Percentiles rank a stretch among this genome's conserved stretches.
Evolutionary conservation across 306 rosid species (phyloP).

Genomic region (Rubus idaeus): DNA sequence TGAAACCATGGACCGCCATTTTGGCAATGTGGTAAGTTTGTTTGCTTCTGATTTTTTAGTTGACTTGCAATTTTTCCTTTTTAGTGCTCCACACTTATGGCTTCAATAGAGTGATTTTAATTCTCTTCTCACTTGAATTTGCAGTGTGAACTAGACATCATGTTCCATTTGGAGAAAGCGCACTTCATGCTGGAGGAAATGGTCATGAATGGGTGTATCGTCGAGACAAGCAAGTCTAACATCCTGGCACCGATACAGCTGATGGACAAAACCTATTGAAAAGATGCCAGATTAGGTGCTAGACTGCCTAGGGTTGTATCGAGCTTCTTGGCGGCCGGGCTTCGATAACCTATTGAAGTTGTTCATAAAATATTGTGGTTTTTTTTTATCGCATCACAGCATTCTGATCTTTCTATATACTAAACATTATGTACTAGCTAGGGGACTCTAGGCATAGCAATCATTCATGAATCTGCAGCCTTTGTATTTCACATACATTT

Average conservation of each 20-base stretch:
- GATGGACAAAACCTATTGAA: constrained; percentile 77
- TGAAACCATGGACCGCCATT: constrained; percentile 97
- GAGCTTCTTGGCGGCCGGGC: background rate
- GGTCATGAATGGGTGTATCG: constrained; percentile 94
- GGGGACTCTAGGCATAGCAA: background rate
- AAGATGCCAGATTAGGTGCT: background rate
- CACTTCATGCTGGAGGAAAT: constrained; percentile 98
- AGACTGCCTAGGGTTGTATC: background rate
- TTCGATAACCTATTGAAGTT: background rate
- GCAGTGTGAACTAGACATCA: constrained; percentile 98
- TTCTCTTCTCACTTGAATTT: constrained; percentile 17
- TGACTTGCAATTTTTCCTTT: constrained; percentile 2
- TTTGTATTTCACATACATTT: background rate
- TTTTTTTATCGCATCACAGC: background rate
- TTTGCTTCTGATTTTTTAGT: constrained; percentile 11
- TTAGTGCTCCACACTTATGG: background rate
- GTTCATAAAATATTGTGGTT: background rate
- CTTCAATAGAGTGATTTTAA: background rate
- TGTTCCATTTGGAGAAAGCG: constrained; percentile 96
- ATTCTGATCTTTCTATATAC: background rate
- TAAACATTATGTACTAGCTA: background rate
- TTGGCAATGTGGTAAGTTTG: constrained; percentile 77
- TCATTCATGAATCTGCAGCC: background rate
- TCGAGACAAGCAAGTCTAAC: constrained; percentile 80
- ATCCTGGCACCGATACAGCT: constrained; percentile 88